Conservation (phyloP, 805 yeast genomes). For the Starmerella kuoi region DNA sequence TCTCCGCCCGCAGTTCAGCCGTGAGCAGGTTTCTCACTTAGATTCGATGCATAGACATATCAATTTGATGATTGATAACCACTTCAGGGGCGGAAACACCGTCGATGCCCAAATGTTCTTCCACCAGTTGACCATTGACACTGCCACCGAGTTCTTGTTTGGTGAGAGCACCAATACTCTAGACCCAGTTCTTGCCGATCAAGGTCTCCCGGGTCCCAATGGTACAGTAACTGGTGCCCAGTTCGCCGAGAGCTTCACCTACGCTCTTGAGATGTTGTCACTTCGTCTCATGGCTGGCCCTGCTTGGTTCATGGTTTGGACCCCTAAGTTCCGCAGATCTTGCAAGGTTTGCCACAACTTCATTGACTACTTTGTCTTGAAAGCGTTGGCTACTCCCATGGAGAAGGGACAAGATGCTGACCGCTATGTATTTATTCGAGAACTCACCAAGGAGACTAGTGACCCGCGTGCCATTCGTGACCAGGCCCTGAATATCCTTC, state of each 20-base stretch:
- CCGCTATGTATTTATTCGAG: conserved; percentile 38
- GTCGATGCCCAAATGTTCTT: conserved; percentile 22
- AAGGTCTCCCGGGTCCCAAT: conserved; percentile 17
- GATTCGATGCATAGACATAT: conserved; percentile 22
- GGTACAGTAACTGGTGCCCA: conserved; percentile 21
- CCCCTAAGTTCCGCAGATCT: conserved; percentile 29
- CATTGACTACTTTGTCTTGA: conserved; percentile 33
- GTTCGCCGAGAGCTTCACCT: conserved; percentile 24
- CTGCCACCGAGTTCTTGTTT: conserved; percentile 25
- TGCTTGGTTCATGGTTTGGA: conserved; percentile 21
- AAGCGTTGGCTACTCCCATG: conserved; percentile 28
- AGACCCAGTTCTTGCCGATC: conserved; percentile 9
- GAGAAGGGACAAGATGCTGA: conserved; percentile 27
- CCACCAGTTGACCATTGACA: conserved; percentile 23
- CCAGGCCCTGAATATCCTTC: conserved; percentile 39
- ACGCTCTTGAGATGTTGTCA: conserved; percentile 19
- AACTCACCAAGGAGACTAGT: conserved; percentile 38
- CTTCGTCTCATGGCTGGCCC: conserved; percentile 20
- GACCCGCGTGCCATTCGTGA: conserved; percentile 38
- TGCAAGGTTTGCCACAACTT: conserved; percentile 29
- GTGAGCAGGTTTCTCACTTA: conserved; percentile 23
- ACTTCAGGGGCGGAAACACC: conserved; percentile 15
- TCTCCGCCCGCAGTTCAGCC: conserved; percentile 26
- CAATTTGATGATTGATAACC: conserved; percentile 14
- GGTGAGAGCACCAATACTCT: conserved; percentile 25